phyloP scores from a whole-genome alignment of 306 rosid species.

The Dalbergia cultrata region DNA sequence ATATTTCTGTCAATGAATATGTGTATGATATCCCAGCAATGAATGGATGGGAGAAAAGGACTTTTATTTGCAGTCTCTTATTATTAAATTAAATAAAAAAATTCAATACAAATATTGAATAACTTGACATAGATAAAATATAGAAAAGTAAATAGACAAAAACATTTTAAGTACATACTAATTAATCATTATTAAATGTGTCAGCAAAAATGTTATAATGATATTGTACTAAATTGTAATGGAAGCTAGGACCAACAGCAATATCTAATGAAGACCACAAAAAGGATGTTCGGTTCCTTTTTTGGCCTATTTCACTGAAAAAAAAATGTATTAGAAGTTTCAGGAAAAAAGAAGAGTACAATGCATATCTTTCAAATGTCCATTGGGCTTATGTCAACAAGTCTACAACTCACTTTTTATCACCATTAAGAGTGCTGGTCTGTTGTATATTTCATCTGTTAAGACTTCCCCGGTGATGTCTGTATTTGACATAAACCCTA shows the following conservation, averaged over 20 bases:
- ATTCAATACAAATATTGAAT: too few relatives aligned
- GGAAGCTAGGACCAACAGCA: constrained; percentile 10
- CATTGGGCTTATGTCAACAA: neutral
- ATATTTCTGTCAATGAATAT: too few relatives aligned
- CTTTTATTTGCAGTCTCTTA: too few relatives aligned
- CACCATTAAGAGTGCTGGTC: neutral
- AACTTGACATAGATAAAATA: too few relatives aligned
- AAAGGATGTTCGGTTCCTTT: neutral
- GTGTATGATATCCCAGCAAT: too few relatives aligned
- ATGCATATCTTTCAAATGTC: neutral
- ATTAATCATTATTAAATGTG: neutral
- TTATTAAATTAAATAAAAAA: too few relatives aligned
- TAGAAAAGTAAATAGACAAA: too few relatives aligned
- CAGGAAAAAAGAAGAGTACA: neutral
- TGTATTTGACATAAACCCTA: too few relatives aligned
- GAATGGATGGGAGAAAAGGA: too few relatives aligned
- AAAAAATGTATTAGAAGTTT: neutral
- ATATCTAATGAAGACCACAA: neutral
- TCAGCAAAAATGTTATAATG: neutral
- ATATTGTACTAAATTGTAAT: neutral
- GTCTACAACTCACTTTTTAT: neutral
- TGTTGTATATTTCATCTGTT: neutral
- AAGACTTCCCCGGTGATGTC: neutral
- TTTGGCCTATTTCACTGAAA: neutral
- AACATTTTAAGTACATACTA: neutral